A percentile compares a stretch with the other conserved stretches of the same genome.
Conservation (phyloP, 2,329 filamentous ascomycete species). For the Fusarium sp. region DNA sequence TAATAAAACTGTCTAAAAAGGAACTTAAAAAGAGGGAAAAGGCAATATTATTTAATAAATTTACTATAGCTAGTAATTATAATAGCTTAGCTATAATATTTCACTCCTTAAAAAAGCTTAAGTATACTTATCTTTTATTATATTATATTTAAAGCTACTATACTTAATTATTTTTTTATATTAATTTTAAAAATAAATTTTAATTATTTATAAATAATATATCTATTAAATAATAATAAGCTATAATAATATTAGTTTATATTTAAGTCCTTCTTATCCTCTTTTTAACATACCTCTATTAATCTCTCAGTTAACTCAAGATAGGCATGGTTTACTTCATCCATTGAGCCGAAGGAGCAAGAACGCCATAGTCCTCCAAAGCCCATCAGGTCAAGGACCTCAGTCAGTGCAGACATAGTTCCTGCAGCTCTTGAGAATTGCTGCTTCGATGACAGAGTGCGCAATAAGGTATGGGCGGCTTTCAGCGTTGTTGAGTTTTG, state of each 20-base stretch:
- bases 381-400: slow-evolving; percentile 68
- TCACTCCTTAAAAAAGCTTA: no score
- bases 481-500: slow-evolving; percentile 70
- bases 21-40: no score
- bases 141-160: no score
- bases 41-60: no score
- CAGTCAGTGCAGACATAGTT: slow-evolving; percentile 60
- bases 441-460: slow-evolving; percentile 66
- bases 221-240: neutral
- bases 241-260: neutral
- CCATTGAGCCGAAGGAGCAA: slow-evolving; percentile 61
- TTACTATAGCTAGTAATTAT: no score
- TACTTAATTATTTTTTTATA: no score
- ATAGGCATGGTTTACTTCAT: slow-evolving; percentile 47
- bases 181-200: no score
- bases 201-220: neutral
- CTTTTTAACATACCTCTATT: slow-evolving; percentile 62
- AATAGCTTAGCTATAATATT: no score
- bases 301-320: slow-evolving; percentile 68
- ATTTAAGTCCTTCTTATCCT: neutral
- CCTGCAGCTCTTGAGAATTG: slow-evolving; percentile 62
- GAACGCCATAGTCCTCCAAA: slow-evolving; percentile 72
- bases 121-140: no score
- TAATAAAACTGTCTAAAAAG: no score
- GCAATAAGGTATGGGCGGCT: slow-evolving; percentile 69